Conservation (phyloP, 2,329 filamentous ascomycete species). For the Fusarium palustre region DNA sequence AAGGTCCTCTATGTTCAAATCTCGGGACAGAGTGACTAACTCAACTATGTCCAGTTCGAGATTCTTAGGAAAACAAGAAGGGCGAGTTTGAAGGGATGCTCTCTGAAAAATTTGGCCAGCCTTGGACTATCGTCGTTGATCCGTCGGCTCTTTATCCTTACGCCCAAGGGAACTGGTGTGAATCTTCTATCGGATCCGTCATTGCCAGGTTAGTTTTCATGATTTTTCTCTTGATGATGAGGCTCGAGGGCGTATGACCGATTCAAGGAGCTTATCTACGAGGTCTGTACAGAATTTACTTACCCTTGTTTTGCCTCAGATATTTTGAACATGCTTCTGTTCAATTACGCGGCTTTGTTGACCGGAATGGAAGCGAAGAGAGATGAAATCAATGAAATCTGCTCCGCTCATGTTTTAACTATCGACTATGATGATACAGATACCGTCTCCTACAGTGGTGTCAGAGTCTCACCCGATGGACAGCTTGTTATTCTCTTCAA, state of each 20-base stretch:
- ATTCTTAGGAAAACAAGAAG: slow-evolving; percentile 64
- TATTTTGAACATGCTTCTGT: slow-evolving; percentile 59
- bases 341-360: slow-evolving; percentile 55
- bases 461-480: slow-evolving; percentile 56
- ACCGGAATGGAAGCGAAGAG: slow-evolving; percentile 53
- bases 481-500: slow-evolving; percentile 63
- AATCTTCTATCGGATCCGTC: slow-evolving; percentile 58
- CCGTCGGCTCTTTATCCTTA: slow-evolving; percentile 62
- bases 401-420: slow-evolving; percentile 57
- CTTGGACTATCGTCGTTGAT: slow-evolving; percentile 64
- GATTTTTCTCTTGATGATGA: accelerated
- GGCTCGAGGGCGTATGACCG: accelerated
- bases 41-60: slow-evolving; percentile 57
- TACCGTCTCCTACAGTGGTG: slow-evolving; percentile 59
- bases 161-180: slow-evolving; percentile 55
- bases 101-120: slow-evolving; percentile 58
- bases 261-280: not conserved
- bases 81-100: slow-evolving; percentile 57
- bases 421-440: slow-evolving; percentile 60
- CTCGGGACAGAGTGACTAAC: not conserved
- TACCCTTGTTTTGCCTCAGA: slow-evolving; percentile 46
- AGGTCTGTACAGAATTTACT: not conserved
- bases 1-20: slow-evolving; percentile 18
- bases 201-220: slow-evolving; percentile 54
- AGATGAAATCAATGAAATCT: slow-evolving; percentile 62